These are phyloP conservation scores for Erysimum cheiri DNA, from an alignment of 441 rosid genomes.

Conservation along the genomic window DNA sequence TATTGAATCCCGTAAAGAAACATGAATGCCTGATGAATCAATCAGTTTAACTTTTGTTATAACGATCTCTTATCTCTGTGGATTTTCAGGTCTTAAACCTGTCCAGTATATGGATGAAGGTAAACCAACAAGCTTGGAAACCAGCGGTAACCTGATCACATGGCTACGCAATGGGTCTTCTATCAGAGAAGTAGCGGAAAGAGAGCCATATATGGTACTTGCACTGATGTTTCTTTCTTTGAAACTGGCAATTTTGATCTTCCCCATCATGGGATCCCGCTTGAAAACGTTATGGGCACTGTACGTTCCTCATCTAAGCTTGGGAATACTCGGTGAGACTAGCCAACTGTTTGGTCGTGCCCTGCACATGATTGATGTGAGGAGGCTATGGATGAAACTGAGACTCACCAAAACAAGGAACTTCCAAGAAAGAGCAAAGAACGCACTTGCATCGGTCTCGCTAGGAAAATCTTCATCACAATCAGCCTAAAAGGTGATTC, in stretches of 20 bases:
- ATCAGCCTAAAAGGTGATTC: conserved; percentile 36
- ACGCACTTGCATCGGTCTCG: conserved; percentile 81
- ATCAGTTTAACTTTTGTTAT: not conserved
- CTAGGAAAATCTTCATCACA: conserved; percentile 76
- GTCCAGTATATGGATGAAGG: conserved; percentile 54
- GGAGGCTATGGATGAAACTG: conserved; percentile 79
- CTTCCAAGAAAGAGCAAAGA: conserved; percentile 81
- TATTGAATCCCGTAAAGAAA: conserved; percentile 6
- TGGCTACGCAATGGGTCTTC: conserved; percentile 48
- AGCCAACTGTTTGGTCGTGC: conserved; percentile 71
- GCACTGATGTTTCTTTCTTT: conserved; percentile 60
- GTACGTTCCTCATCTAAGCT: conserved; percentile 67
- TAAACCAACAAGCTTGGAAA: conserved; percentile 41
- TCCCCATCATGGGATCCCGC: conserved; percentile 53
- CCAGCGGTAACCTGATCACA: conserved; percentile 40
- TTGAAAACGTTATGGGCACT: conserved; percentile 65
- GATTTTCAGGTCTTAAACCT: conserved; percentile 59
- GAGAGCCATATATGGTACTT: conserved; percentile 66
- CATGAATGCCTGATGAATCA: not conserved
- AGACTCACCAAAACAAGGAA: conserved; percentile 71
- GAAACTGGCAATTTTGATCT: conserved; percentile 52
- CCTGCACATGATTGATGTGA: conserved; percentile 74
- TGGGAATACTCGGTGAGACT: conserved; percentile 84
- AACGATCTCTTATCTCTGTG: conserved; percentile 22
- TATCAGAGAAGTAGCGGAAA: conserved; percentile 49